Evolutionary conservation across 163 green algal species (phyloP).

Genomic region (Botryococcus braunii): DNA sequence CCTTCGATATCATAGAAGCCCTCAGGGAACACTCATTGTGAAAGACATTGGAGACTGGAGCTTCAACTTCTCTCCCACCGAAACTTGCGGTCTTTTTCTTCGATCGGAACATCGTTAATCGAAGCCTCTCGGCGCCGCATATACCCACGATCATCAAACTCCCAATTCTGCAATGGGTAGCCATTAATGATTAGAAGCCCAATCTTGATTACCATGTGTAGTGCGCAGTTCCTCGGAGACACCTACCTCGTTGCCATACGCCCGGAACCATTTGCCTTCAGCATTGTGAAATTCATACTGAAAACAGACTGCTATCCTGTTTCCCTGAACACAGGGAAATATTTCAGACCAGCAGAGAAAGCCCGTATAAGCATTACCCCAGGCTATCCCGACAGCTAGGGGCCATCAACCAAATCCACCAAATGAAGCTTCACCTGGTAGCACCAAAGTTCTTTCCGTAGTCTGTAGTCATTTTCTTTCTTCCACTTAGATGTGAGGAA

Average conservation of each 20-base stretch:
- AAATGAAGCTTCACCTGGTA: constrained; percentile 7
- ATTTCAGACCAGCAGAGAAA: too few species aligned
- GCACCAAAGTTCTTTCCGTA: constrained; percentile 35
- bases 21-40: too few species aligned
- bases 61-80: too few species aligned
- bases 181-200: too few species aligned
- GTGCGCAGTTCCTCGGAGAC: not conserved
- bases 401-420: too few species aligned
- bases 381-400: too few species aligned
- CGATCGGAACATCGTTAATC: constrained; percentile 18
- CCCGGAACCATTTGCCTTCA: constrained; percentile 17
- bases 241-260: constrained; percentile 24
- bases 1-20: too few species aligned
- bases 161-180: constrained; percentile 12
- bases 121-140: constrained; percentile 13
- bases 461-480: constrained; percentile 34
- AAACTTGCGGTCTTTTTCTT: too few species aligned
- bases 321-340: not conserved
- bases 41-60: too few species aligned
- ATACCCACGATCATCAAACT: constrained; percentile 12
- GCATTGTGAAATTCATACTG: constrained; percentile 34
- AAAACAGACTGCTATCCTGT: constrained; percentile 21
- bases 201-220: not conserved
- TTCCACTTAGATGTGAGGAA: constrained; percentile 45
- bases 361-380: too few species aligned